These are phyloP conservation scores for Henckelia pumila DNA, from an alignment of 257 asterid genomes.

Conservation along the genomic window DNA sequence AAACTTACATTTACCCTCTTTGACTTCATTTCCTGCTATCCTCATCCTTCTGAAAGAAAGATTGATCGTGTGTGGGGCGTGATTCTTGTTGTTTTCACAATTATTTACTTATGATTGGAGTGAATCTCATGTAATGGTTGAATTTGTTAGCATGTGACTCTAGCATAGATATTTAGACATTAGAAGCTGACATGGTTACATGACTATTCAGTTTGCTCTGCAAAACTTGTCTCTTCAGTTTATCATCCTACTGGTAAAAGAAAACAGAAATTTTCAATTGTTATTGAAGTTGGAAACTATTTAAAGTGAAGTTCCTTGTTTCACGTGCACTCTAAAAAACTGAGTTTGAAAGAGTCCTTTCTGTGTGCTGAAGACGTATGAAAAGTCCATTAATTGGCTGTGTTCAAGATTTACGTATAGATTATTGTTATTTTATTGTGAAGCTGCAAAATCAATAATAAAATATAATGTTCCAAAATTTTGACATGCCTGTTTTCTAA, in stretches of 20 bases:
- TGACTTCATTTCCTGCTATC: neutral
- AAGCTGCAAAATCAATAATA: constrained; percentile 10
- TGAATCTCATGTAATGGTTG: neutral
- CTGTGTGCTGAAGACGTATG: constrained; percentile 4
- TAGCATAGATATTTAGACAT: neutral
- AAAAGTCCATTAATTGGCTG: neutral
- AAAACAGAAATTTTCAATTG: neutral
- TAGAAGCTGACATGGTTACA: neutral
- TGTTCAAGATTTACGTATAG: neutral
- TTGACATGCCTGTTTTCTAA: constrained; percentile 10
- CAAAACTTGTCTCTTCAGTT: neutral
- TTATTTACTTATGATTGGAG: neutral
- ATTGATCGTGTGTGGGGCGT: neutral
- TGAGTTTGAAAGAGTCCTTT: neutral
- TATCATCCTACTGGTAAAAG: neutral
- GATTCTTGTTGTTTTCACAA: neutral
- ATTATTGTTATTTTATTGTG: constrained; percentile 8
- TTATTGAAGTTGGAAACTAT: neutral
- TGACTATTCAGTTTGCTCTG: neutral
- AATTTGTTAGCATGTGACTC: neutral
- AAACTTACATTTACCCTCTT: neutral
- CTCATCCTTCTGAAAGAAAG: neutral
- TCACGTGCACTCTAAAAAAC: constrained; percentile 11
- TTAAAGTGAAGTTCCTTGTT: neutral
- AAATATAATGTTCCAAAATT: constrained; percentile 17